These are phyloP conservation scores for Bertia moriformis DNA, from an alignment of 2,329 filamentous ascomycete genomes.

Conservation along the genomic window DNA sequence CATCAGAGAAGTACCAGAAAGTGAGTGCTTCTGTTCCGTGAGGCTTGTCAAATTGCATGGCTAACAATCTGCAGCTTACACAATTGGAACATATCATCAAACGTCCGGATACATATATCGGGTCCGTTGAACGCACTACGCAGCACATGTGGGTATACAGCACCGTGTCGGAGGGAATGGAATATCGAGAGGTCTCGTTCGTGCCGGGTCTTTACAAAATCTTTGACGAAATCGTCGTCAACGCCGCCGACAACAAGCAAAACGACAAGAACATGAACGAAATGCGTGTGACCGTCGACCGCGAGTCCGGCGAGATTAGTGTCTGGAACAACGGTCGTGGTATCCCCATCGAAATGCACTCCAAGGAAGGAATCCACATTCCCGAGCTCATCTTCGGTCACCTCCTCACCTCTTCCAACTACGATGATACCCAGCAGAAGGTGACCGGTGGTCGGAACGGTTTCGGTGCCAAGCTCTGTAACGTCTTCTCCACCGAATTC, in stretches of 20 bases:
- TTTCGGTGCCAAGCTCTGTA: slow-evolving; percentile 96
- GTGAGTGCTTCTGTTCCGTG: background rate
- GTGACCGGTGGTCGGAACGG: slow-evolving; percentile 95
- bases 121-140: slow-evolving; percentile 74
- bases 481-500: slow-evolving; percentile 92
- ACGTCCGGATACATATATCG: slow-evolving; percentile 95
- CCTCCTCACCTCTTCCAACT: slow-evolving; percentile 90
- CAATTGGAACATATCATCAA: slow-evolving; percentile 94
- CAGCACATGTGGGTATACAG: slow-evolving; percentile 97
- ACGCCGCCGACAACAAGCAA: slow-evolving; percentile 96
- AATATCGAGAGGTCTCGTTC: slow-evolving; percentile 66
- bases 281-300: slow-evolving; percentile 72
- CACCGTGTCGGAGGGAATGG: slow-evolving; percentile 69
- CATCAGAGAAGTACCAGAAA: slow-evolving; percentile 75
- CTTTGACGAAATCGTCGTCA: slow-evolving; percentile 96
- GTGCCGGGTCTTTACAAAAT: slow-evolving; percentile 98
- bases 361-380: slow-evolving; percentile 83
- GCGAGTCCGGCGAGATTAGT: slow-evolving; percentile 70
- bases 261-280: slow-evolving; percentile 67
- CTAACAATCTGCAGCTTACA: slow-evolving; percentile 46
- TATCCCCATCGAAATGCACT: slow-evolving; percentile 87
- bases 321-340: slow-evolving; percentile 94
- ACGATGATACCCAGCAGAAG: slow-evolving; percentile 85
- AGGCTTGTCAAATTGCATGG: no score
- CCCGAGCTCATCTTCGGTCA: slow-evolving; percentile 97